phyloP scores from a whole-genome alignment of 805 yeast genomes.

The Candida schatavii region DNA sequence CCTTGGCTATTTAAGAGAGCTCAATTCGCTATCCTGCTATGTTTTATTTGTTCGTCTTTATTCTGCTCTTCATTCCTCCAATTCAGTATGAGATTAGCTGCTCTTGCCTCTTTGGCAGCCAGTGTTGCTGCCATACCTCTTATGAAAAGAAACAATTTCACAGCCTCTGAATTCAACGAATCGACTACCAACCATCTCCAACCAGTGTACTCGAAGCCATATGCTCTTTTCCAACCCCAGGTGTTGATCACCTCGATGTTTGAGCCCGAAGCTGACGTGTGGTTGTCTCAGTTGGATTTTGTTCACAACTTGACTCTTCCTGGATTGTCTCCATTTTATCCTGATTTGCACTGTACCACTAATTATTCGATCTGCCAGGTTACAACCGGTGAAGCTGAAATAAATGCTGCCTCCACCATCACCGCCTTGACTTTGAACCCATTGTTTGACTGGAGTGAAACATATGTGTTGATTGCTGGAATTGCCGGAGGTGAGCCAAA shows the following conservation, averaged over 20 bases:
- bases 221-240: constrained; percentile 47
- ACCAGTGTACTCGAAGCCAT: constrained; percentile 28
- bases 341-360: constrained; percentile 52
- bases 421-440: constrained; percentile 54
- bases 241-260: constrained; percentile 58
- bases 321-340: constrained; percentile 62
- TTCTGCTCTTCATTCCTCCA: background rate
- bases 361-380: constrained; percentile 56
- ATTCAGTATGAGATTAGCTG: background rate
- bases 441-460: constrained; percentile 53
- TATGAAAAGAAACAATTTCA: constrained; percentile 11
- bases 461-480: constrained; percentile 64
- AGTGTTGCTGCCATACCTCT: constrained; percentile 15
- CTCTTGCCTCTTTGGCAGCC: constrained; percentile 8
- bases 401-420: constrained; percentile 61
- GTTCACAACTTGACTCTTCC: constrained; percentile 57
- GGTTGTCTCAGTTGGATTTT: constrained; percentile 49
- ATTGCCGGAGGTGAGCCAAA: constrained; percentile 64
- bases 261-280: constrained; percentile 48
- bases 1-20: no score
- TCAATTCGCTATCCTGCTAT: no score
- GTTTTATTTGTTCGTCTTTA: background rate
- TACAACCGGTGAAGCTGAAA: constrained; percentile 67
- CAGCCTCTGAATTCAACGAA: constrained; percentile 16
- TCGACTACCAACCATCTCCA: constrained; percentile 14